Evolutionary conservation across 108 stramenopile species (phyloP), one percentile per base, ranked within the genome.

Genomic region (Aurantiochytrium sp.): DNA sequence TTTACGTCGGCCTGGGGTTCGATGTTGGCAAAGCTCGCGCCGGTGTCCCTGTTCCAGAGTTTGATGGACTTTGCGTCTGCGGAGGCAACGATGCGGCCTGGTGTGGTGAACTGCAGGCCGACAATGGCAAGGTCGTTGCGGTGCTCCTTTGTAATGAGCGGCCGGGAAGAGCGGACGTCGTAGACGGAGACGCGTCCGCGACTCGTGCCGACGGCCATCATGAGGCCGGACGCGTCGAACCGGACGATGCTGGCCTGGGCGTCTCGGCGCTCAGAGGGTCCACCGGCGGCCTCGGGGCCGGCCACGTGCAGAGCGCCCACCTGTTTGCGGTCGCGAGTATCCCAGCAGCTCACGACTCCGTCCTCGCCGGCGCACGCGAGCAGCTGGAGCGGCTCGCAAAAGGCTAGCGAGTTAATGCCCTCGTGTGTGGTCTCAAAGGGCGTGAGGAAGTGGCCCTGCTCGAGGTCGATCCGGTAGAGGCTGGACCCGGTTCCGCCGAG

Each of bases 61-160:
- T 98, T 98, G 34, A 98, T 95, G 37, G 96, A 87, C 90, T 98
- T 98, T 50, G 94, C 91, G 91, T 99, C 98, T 15, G 95, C 93
- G 59, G 95, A 95, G 41, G 96, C 68, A 54, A 98, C 90, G 45
- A 93, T 93, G 2, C 93, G 94, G 55, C 94, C 94, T 10, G 94
- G 91, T 4, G 91, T 55, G 92, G 97, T 97, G 68, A 96, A 98
- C 68, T 95, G 94, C 81, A 97, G 68, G 6, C 95, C 96, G 85
- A 96, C 94, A 89, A 99, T 97, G 4, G 98, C 97, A 55, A 97
- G 90, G 48, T 96, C 97, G 91, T 96, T 95, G 88, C 97, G 97
- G 93, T 99, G 98, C 90, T 98, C 97, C 92, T 97, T 96, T 48
- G 96, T 89, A 65, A 93, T 90, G 22, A 97, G 55, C 3, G 99